These are phyloP conservation scores for Blastocystis sp. DNA, from an alignment of 352 stramenopile genomes.

Conservation along the genomic window DNA sequence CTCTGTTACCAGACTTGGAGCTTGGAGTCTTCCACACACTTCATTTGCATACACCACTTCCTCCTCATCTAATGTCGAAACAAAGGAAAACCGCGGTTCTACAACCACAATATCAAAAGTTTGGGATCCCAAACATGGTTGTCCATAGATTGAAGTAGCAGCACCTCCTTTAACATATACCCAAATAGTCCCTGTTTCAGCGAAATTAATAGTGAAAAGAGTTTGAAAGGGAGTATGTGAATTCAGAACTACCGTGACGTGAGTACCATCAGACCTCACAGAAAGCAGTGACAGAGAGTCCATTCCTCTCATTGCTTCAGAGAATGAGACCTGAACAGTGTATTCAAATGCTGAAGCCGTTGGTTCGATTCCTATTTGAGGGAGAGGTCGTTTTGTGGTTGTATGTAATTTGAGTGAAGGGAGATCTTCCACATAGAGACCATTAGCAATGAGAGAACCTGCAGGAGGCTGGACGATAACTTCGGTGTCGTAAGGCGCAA, in stretches of 20 bases:
- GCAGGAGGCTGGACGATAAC: background rate
- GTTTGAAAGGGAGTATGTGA: background rate
- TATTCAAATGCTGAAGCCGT: too few relatives aligned
- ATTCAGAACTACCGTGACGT: too few relatives aligned
- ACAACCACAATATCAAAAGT: background rate
- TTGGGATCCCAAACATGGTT: constrained; percentile 3
- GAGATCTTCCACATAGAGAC: too few relatives aligned
- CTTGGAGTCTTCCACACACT: background rate
- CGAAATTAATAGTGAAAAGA: background rate
- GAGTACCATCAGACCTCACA: too few relatives aligned
- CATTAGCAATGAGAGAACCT: background rate
- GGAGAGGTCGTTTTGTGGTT: too few relatives aligned
- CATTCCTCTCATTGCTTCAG: too few relatives aligned
- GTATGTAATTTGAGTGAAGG: too few relatives aligned
- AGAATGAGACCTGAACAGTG: too few relatives aligned
- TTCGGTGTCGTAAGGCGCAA: background rate
- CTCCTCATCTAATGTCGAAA: background rate
- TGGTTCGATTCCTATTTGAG: too few relatives aligned
- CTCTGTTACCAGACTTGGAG: background rate
- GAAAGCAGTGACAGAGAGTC: too few relatives aligned
- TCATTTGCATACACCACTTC: background rate
- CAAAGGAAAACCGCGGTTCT: constrained; percentile 5
- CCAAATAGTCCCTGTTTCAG: background rate
- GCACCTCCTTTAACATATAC: background rate
- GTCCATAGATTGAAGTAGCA: background rate